phyloP scores from a whole-genome alignment of 2,329 filamentous ascomycete genomes.

The Microdochium paspali region DNA sequence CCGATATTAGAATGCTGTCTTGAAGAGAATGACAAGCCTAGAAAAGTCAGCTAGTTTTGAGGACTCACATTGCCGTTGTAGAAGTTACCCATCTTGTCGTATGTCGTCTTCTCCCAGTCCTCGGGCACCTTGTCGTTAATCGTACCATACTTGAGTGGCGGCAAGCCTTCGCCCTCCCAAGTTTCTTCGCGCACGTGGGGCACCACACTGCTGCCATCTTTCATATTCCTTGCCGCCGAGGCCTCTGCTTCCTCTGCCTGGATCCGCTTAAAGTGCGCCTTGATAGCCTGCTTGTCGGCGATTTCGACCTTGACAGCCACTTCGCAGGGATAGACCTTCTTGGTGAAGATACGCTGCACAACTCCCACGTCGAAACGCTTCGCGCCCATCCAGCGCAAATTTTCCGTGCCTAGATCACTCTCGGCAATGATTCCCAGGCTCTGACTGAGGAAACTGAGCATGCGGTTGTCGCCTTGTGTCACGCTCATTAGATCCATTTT shows the following conservation, averaged over 20 bases:
- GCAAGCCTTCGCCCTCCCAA: slow-evolving; percentile 47
- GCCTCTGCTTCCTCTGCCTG: slow-evolving; percentile 19
- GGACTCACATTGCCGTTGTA: slow-evolving; percentile 80
- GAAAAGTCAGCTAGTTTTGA: not conserved
- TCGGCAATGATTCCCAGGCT: slow-evolving; percentile 85
- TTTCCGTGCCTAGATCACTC: slow-evolving; percentile 78
- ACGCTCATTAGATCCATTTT: slow-evolving; percentile 80
- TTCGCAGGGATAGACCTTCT: slow-evolving; percentile 81
- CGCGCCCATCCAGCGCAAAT: slow-evolving; percentile 87
- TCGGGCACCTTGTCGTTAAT: slow-evolving; percentile 66
- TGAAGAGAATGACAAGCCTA: not conserved
- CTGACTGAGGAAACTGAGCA: slow-evolving; percentile 84
- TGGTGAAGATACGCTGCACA: slow-evolving; percentile 63
- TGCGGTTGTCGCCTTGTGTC: slow-evolving; percentile 67
- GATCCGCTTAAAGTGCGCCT: slow-evolving; percentile 57
- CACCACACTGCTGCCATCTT: slow-evolving; percentile 10
- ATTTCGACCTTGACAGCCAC: slow-evolving; percentile 77
- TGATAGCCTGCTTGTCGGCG: slow-evolving; percentile 64
- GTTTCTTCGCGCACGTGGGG: slow-evolving; percentile 9
- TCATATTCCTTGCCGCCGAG: slow-evolving; percentile 1
- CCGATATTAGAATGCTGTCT: not conserved
- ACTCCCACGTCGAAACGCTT: slow-evolving; percentile 80
- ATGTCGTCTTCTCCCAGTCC: slow-evolving; percentile 65
- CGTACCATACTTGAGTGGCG: slow-evolving; percentile 69
- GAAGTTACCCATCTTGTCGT: slow-evolving; percentile 80